Evolutionary conservation across 768 basidiomycete species (phyloP), one percentile per base, ranked within the genome.

Genomic region (Kwoniella dendrophila): DNA sequence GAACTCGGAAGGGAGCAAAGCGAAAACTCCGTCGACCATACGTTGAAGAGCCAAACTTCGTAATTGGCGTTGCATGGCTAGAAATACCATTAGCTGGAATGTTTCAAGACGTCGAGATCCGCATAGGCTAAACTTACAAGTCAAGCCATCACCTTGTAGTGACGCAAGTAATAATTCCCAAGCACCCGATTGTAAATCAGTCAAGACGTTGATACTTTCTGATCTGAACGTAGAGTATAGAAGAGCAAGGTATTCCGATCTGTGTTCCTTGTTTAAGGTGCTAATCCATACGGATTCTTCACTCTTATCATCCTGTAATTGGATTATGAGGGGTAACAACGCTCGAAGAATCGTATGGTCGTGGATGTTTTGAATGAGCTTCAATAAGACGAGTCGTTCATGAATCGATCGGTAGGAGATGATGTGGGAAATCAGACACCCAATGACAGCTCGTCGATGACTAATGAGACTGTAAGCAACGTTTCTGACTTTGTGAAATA

Each of bases 361-460:
- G 3, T 84, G 81, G 38, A 89, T 80, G 8, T 80, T 78, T 27
- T 81, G 71, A 10, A 86, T 57, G 33, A 81, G 79, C 4, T 66
- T 79, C 18, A 97, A 81, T 0, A 97, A 78, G 11, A 80, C 72
- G 11, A 85, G 72, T 62, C 86, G 85, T 18, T 84, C 82, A 0
- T 70, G 60, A 2, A 84, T 77, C 2, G 84, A 72, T 1, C 82
- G 78, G 65, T 88, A 84, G 3, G 85, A 83, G 48, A 83, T 83
- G 65, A 88, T 82, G 74, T 97, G 94, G 1, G 93, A 93, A 5
- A 90, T 80, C 0, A 96, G 77, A 76, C 84, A 92, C 72, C 88
- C 90, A 41, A 90, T 71, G 43, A 93, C 80, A 12, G 86, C 84
- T n/a, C 74, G 69, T 8, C 81, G 86, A 68, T 69, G 88, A 85